Conservation (phyloP, 768 basidiomycete genomes). For the Lanmaoa pseudosensibilis region DNA sequence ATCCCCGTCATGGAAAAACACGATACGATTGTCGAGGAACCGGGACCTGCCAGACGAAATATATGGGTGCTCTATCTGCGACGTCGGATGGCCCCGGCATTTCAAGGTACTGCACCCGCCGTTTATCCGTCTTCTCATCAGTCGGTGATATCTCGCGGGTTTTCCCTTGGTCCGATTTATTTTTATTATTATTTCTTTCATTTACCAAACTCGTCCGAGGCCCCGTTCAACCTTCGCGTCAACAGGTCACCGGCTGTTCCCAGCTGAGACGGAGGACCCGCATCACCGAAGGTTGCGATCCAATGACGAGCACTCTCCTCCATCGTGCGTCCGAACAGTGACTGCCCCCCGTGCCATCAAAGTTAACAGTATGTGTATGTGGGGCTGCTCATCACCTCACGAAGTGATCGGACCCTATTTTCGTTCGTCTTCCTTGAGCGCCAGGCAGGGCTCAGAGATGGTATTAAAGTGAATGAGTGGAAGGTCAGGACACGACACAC, state of each 20-base stretch:
- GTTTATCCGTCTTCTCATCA: neutral
- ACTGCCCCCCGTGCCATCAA: neutral
- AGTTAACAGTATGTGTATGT: too few relatives aligned
- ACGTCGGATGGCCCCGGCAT: slow-evolving; percentile 14
- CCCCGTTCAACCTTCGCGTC: slow-evolving; percentile 18
- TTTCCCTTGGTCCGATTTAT: neutral
- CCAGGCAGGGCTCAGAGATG: neutral
- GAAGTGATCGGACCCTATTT: slow-evolving; percentile 10
- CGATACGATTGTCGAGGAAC: slow-evolving; percentile 13
- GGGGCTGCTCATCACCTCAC: neutral
- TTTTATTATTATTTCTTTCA: neutral
- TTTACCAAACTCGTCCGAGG: slow-evolving; percentile 18
- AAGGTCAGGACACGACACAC: neutral
- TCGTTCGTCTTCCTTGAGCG: neutral
- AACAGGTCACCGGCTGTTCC: slow-evolving; percentile 2
- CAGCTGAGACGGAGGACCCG: slow-evolving; percentile 18
- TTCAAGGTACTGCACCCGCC: slow-evolving; percentile 13
- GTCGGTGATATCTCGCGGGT: slow-evolving; percentile 10
- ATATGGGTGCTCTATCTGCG: neutral
- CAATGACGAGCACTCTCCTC: neutral
- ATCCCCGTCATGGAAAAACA: slow-evolving; percentile 22
- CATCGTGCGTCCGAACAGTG: neutral
- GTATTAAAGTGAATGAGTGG: slow-evolving; percentile 15
- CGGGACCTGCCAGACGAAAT: neutral
- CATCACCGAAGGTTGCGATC: slow-evolving; percentile 22